Base-by-base conservation (phyloP, 225 moss, liverwort and hornwort genomes). In the Neckera pumila region DNA sequence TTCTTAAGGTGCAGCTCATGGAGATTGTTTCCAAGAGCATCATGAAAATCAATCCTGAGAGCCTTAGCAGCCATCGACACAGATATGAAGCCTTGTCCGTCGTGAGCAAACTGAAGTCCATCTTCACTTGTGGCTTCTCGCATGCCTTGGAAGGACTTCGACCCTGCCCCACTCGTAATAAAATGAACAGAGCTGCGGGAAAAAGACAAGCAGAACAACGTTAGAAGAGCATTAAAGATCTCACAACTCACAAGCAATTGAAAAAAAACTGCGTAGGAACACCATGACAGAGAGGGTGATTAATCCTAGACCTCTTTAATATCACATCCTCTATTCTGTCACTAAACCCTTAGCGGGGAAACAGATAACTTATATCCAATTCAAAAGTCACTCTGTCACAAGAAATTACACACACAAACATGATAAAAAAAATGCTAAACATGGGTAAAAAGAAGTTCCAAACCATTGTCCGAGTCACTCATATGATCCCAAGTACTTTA, bases 11-110 rank as follows among this genome's bases (percentile, higher is more conserved):
- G 23, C 18, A 94, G 78, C 42, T 91, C 78, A 87, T 95, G 69
- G 67, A 96, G 92, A 38, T 89, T 88, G 33, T 93, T 88, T 70
- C 96, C 96, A 31, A 94, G 90, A 17, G 90, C 95, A 83, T 96
- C 96, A 33, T 95, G 96, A 27, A 94, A 96, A 77, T 91, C 89
- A 42, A 96, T 63, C 61, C 74, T 76, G 60, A 94, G 88, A 36
- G 86, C 54, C 30, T 84, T 23, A 12, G 87, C 85, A 40, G 93
- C 91, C 90, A 95, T 92, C 12, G 96, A 95, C 76, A 96, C 89
- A 11, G 96, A 94, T 30, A 93, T 91, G 91, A 96, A 95, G 65
- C 96, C 94, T 86, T 96, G 96, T n/a, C 95, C 95, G 56, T 96
- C 96, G 76, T 94, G 89, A 58, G 86, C 95, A 81, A 94, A 96